Percentiles rank a stretch among this genome's conserved stretches.
Evolutionary conservation across 108 stramenopile species (phyloP).

Genomic region (Heterococcus sp.): DNA sequence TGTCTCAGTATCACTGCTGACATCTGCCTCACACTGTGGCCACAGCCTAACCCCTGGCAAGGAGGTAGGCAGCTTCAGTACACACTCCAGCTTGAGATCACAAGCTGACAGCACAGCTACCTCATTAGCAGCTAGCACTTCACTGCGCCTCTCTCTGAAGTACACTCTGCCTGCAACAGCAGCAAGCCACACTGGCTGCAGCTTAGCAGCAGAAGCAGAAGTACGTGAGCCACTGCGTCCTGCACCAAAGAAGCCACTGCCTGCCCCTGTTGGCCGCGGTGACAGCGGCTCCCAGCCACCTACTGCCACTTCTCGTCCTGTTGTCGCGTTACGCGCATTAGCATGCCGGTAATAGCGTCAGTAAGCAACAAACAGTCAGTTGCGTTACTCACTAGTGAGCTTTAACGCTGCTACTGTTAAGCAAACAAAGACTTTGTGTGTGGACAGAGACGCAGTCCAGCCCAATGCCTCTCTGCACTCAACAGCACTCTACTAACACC

Average conservation of each 20-base stretch:
- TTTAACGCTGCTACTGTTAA: too few relatives aligned
- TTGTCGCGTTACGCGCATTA: background rate
- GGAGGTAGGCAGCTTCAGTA: slow-evolving; percentile 5
- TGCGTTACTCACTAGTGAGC: too few relatives aligned
- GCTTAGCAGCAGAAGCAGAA: slow-evolving; percentile 3
- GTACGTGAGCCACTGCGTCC: background rate
- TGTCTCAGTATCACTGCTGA: background rate
- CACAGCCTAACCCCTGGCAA: background rate
- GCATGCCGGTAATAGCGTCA: too few relatives aligned
- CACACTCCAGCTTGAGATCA: slow-evolving; percentile 7
- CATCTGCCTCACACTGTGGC: background rate
- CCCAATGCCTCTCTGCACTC: too few relatives aligned
- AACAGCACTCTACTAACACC: too few relatives aligned
- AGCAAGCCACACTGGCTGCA: slow-evolving; percentile 44
- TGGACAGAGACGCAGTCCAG: too few relatives aligned
- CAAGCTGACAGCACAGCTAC: slow-evolving; percentile 16
- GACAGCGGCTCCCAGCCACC: background rate
- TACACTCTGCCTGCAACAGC: slow-evolving; percentile 19
- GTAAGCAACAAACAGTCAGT: too few relatives aligned
- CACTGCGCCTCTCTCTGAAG: slow-evolving; percentile 33
- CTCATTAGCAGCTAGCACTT: slow-evolving; percentile 25
- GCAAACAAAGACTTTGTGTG: too few relatives aligned
- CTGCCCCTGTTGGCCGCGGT: background rate
- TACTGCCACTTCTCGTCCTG: background rate
- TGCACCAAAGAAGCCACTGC: background rate